Evolutionary conservation across 2,329 filamentous ascomycete species (phyloP).

Genomic region (Penicillium oxalicum): DNA sequence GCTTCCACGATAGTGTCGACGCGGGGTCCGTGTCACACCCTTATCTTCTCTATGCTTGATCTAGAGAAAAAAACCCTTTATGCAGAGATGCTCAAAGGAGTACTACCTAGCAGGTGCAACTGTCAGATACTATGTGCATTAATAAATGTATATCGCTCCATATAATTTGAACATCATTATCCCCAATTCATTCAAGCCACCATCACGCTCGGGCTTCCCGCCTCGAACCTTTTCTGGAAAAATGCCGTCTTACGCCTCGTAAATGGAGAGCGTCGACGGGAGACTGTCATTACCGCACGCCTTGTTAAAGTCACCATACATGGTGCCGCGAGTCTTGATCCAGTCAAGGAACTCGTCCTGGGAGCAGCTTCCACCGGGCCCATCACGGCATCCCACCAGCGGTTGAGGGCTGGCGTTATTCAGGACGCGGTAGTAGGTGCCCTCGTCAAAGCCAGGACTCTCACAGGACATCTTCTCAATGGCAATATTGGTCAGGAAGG

Average conservation of each 20-base stretch:
- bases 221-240: background rate
- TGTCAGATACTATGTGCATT: no score
- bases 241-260: background rate
- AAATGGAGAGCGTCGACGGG: background rate
- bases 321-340: slow-evolving; percentile 21
- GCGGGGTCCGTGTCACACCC: no score
- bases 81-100: no score
- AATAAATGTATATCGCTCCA: no score
- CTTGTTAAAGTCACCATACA: background rate
- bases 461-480: slow-evolving; percentile 60
- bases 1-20: no score
- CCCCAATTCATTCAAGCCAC: no score
- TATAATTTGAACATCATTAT: no score
- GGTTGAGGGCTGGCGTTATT: slow-evolving; percentile 49
- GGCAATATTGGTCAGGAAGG: slow-evolving; percentile 61
- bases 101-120: no score
- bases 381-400: slow-evolving; percentile 44
- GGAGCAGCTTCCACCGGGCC: slow-evolving; percentile 48
- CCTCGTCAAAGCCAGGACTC: slow-evolving; percentile 51
- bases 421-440: slow-evolving; percentile 49
- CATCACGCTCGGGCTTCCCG: background rate
- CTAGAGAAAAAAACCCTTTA: no score
- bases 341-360: slow-evolving; percentile 40
- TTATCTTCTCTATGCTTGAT: no score
- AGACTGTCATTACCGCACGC: background rate